Conservation (phyloP, 768 basidiomycete species). For the Filobasidium floriforme region DNA sequence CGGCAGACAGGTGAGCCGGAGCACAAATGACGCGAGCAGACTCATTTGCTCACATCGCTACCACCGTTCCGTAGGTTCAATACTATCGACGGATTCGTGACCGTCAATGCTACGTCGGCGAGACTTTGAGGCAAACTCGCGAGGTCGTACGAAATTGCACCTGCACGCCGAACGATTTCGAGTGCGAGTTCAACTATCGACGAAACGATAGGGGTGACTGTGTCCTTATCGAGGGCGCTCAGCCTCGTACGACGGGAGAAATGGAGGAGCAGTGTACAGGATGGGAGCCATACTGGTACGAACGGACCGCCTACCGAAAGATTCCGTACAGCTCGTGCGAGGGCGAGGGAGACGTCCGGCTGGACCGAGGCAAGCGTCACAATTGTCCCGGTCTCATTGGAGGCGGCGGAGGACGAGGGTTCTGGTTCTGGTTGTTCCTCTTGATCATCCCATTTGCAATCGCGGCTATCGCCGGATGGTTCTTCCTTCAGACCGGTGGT, state of each 20-base stretch:
- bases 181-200: constrained; percentile 92
- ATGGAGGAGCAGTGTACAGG: constrained; percentile 44
- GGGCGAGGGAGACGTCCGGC: constrained; percentile 57
- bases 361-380: constrained; percentile 67
- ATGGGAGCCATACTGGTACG: constrained; percentile 76
- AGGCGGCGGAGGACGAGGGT: constrained; percentile 49
- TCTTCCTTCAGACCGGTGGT: constrained; percentile 71
- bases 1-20: constrained; percentile 63
- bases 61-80: constrained; percentile 54
- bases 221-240: constrained; percentile 64
- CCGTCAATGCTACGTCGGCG: constrained; percentile 74
- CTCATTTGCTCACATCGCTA: neutral
- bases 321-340: constrained; percentile 82
- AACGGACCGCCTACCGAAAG: constrained; percentile 81
- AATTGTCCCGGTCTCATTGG: constrained; percentile 67
- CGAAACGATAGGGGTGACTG: constrained; percentile 65
- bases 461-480: constrained; percentile 68
- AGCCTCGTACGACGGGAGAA: constrained; percentile 51
- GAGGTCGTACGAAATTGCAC: constrained; percentile 62
- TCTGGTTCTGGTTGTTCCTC: constrained; percentile 76
- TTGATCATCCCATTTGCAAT: constrained; percentile 68
- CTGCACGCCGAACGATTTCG: constrained; percentile 72
- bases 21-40: neutral
- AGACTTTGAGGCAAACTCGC: constrained; percentile 53
- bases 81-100: constrained; percentile 81